Evolutionary conservation across 345 rosid species (phyloP).

Genomic region (Euphorbia peplus): DNA sequence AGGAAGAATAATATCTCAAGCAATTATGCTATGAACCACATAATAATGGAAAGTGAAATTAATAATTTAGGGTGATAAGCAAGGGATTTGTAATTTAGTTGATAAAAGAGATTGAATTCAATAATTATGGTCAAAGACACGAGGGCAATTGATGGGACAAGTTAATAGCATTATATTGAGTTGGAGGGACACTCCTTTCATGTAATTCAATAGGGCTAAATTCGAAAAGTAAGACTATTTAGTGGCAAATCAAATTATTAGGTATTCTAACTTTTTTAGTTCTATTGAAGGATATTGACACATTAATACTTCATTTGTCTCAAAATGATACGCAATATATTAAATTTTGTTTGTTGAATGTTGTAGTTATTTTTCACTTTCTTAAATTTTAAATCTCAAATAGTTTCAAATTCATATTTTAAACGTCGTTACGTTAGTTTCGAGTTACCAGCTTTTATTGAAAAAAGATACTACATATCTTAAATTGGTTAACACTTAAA

Average conservation of each 20-base stretch:
- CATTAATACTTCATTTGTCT: too few relatives aligned
- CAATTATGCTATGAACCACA: neutral
- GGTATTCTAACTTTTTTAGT: neutral
- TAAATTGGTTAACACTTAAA: too few relatives aligned
- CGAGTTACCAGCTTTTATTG: too few relatives aligned
- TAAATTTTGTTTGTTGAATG: too few relatives aligned
- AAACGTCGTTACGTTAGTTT: too few relatives aligned
- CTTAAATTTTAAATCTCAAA: too few relatives aligned
- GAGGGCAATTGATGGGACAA: constrained; percentile 20
- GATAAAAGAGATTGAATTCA: constrained; percentile 1
- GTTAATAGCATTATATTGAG: constrained; percentile 6
- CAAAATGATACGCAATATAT: too few relatives aligned
- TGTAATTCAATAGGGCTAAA: neutral
- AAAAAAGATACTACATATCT: too few relatives aligned
- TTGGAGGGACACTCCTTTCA: constrained; percentile 6
- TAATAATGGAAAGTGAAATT: neutral
- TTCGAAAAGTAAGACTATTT: neutral
- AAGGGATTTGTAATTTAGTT: neutral
- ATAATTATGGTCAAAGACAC: constrained; percentile 29
- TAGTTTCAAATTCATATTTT: too few relatives aligned
- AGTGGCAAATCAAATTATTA: neutral
- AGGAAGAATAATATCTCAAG: neutral
- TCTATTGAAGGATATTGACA: too few relatives aligned
- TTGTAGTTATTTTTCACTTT: too few relatives aligned
- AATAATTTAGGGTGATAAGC: neutral